phyloP scores from a whole-genome alignment of 2,329 filamentous ascomycete species.

The Scopulariopsis brevicaulis region DNA sequence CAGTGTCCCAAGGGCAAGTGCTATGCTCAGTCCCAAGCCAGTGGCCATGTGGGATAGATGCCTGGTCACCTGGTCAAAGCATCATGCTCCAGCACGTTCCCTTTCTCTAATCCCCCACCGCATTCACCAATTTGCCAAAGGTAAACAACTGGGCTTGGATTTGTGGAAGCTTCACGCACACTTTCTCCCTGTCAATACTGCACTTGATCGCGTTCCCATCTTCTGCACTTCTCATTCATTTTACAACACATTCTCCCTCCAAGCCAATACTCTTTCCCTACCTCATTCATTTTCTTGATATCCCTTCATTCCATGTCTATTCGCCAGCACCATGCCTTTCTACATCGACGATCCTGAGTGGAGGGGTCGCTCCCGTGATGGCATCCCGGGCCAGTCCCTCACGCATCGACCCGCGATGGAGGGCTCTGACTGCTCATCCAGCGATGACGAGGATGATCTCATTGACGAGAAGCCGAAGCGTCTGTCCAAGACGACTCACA shows the following conservation, averaged over 20 bases:
- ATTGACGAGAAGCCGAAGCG: neutral
- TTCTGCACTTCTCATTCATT: neutral
- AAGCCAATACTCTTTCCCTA: neutral
- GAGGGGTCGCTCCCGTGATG: neutral
- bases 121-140: neutral
- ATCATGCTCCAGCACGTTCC: neutral
- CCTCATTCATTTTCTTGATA: neutral
- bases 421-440: neutral
- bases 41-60: neutral
- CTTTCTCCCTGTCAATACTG: neutral
- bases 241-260: no score
- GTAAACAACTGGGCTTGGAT: neutral
- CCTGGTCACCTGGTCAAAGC: neutral
- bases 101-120: neutral
- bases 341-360: neutral
- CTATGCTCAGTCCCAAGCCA: no score
- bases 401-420: neutral
- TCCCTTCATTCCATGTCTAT: neutral
- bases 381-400: neutral
- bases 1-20: no score
- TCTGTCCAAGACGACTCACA: neutral
- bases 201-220: neutral
- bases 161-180: neutral
- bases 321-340: neutral
- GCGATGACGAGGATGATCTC: neutral